Percentiles rank a stretch among this genome's conserved stretches.
These are phyloP conservation scores for Capsella rubella DNA, from an alignment of 441 rosid genomes.

Conservation along the genomic window DNA sequence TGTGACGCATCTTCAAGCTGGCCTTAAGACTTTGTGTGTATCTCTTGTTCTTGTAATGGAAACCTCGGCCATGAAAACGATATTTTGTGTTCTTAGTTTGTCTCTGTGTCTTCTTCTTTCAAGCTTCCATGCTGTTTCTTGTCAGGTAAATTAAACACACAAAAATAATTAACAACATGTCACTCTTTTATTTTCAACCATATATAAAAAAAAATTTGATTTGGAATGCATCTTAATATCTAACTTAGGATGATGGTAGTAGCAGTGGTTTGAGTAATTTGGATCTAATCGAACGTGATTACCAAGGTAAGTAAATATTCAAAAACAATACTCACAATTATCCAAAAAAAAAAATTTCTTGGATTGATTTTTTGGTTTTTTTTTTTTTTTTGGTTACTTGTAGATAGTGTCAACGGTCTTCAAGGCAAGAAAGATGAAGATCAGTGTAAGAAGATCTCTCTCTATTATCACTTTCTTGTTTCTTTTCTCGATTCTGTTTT, in stretches of 20 bases:
- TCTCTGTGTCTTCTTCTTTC: constrained; percentile 38
- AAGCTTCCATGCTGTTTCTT: constrained; percentile 36
- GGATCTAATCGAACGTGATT: constrained; percentile 42
- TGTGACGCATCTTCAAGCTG: constrained; percentile 30
- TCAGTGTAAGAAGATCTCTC: constrained; percentile 37
- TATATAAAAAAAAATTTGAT: neutral
- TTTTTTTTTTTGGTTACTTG: neutral
- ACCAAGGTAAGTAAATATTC: constrained; percentile 12
- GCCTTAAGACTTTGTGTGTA: neutral
- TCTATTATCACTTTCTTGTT: neutral
- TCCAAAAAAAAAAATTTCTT: neutral
- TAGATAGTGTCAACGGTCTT: constrained; percentile 35
- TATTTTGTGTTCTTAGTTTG: constrained; percentile 16
- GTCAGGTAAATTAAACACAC: constrained; percentile 31
- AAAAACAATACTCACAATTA: neutral
- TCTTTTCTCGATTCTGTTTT: neutral
- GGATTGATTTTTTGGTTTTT: neutral
- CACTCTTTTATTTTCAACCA: neutral
- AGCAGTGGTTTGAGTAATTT: constrained; percentile 23
- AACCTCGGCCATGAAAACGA: constrained; percentile 23
- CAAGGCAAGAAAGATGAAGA: constrained; percentile 30
- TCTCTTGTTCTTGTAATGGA: constrained; percentile 8
- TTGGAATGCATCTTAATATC: neutral
- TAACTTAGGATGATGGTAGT: constrained; percentile 35
- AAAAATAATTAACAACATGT: neutral